Base-by-base conservation (phyloP, 1,284 basidiomycete species). In the Tylopilus orsonianus region DNA sequence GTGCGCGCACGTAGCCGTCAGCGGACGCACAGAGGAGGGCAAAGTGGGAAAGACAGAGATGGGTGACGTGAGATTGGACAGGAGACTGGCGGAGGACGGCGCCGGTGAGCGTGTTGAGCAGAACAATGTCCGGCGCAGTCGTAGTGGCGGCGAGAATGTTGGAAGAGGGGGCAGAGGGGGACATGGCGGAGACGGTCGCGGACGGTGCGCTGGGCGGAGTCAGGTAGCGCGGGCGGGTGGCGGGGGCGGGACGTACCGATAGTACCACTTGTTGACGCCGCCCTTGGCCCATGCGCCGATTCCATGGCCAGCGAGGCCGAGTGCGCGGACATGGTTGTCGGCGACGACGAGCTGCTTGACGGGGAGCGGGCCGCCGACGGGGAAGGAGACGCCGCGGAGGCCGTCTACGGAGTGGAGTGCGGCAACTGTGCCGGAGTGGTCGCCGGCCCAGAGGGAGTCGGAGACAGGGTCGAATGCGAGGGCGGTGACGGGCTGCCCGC, bases 401-500 rank as follows among this genome's bases (percentile, higher is more conserved):
- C 84, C 84, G 40, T 75, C 75, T 9, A 80, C 73, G 13, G 85
- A 81, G 65, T 90, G 85, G 62, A 87, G 84, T 1, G 90, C 87
- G 29, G 78, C 71, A 48, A 97, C 77, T 53, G 77, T 75, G 7
- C 96, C 95, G 32, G 80, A 71, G 45, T 84, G 81, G 16, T 81
- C 79, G 37, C 93, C 95, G 40, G 87, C 77, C 93, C 94, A 97
- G 30, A 98, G 73, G 12, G 89, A 81, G 68, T 97, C 94, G 2
- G 90, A 88, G 35, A 89, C 86, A 6, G 92, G 87, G 70, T 98
- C 95, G 65, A 98, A 93, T 4, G 85, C 80, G 50, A 97, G 75
- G 0, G 88, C 79, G 18, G 87, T 85, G 38, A 88, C 73, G 32
- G 82, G 74, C 55, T 80, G 77, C 9, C 72, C 64, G 33, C 64